Conservation (phyloP, 2,329 filamentous ascomycete genomes). For the Cercospora nicotianae region DNA sequence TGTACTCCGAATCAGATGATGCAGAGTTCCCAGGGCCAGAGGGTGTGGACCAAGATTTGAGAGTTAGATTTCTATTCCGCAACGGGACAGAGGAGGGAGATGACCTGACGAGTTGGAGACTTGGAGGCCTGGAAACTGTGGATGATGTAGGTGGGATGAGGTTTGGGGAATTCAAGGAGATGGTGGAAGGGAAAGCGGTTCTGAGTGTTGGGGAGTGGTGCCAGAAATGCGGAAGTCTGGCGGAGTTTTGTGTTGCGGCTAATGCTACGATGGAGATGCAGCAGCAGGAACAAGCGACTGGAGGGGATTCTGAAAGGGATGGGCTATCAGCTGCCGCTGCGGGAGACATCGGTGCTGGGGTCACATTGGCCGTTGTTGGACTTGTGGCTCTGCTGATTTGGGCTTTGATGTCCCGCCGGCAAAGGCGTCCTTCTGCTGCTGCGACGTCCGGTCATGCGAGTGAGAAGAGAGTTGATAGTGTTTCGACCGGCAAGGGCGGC, state of each 20-base stretch:
- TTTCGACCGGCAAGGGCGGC: neutral
- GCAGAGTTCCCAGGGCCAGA: neutral
- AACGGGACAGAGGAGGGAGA: constrained; percentile 50
- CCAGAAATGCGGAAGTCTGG: constrained; percentile 3
- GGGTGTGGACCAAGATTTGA: constrained; percentile 44
- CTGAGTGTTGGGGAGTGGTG: constrained; percentile 14
- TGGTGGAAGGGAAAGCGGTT: constrained; percentile 4
- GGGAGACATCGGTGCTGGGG: constrained; percentile 14
- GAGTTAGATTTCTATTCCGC: constrained; percentile 56
- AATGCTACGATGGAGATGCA: constrained; percentile 1
- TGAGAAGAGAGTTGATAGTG: neutral
- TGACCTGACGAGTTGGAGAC: constrained; percentile 46
- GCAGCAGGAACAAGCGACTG: neutral
- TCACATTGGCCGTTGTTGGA: constrained; percentile 14
- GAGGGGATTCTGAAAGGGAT: neutral
- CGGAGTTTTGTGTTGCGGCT: constrained; percentile 16
- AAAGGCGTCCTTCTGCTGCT: neutral
- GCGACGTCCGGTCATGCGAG: neutral
- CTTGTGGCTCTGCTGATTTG: constrained; percentile 2
- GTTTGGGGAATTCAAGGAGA: constrained; percentile 1
- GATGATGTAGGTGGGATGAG: constrained; percentile 42
- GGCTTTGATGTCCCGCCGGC: constrained; percentile 1
- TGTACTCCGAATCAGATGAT: constrained; percentile 8
- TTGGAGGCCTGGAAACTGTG: constrained; percentile 47
- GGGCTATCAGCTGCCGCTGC: constrained; percentile 13